A percentile compares a stretch with the other conserved stretches of the same genome.
Conservation (phyloP, 148 eudicot species). For the Vaccinium vitisidaea region DNA sequence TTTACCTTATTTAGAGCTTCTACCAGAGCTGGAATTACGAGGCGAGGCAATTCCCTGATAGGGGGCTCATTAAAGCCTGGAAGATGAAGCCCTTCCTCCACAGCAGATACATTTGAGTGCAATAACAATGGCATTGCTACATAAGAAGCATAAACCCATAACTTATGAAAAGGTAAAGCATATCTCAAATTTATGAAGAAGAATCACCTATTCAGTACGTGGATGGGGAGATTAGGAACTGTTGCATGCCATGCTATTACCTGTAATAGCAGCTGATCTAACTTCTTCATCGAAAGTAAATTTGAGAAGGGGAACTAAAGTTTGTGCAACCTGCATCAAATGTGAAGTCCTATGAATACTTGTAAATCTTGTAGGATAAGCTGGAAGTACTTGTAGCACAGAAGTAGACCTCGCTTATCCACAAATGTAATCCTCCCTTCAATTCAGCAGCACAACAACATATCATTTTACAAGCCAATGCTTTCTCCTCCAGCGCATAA, state of each 20-base stretch:
- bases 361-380: background rate
- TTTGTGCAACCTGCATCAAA: conserved; percentile 40
- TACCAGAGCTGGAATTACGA: conserved; percentile 44
- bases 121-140: conserved; percentile 48
- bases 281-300: conserved; percentile 53
- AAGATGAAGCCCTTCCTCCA: conserved; percentile 37
- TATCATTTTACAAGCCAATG: conserved; percentile 51
- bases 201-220: background rate
- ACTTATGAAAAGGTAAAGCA: background rate
- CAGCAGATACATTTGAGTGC: conserved; percentile 43
- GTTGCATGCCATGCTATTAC: too few species aligned
- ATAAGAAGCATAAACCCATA: conserved; percentile 13
- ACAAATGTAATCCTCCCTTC: conserved; percentile 31
- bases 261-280: conserved; percentile 51
- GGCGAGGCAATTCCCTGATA: conserved; percentile 39
- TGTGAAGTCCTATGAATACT: background rate
- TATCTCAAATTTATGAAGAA: background rate
- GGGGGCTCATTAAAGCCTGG: conserved; percentile 46
- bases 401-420: conserved; percentile 29
- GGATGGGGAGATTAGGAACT: too few species aligned
- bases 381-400: conserved; percentile 21
- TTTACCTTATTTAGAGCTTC: conserved; percentile 48
- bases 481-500: conserved; percentile 48
- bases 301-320: conserved; percentile 52
- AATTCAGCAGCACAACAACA: conserved; percentile 54